Percentiles rank a stretch among this genome's conserved stretches.
phyloP scores from a whole-genome alignment of 2,329 filamentous ascomycete genomes.

The Aspergillus nomiae region DNA sequence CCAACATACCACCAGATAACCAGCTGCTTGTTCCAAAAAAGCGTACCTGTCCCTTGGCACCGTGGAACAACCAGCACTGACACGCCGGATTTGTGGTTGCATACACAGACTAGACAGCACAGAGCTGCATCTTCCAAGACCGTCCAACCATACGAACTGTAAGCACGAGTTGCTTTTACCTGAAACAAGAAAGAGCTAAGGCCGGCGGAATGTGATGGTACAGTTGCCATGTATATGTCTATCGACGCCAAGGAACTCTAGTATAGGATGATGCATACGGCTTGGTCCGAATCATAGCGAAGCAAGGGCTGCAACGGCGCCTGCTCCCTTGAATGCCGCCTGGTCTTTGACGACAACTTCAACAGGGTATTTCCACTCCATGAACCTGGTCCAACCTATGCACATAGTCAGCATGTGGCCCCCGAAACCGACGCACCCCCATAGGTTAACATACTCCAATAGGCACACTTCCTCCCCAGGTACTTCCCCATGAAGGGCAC shows the following conservation, averaged over 20 bases:
- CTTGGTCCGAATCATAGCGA: slow-evolving; percentile 32
- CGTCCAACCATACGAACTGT: not conserved
- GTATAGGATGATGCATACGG: not conserved
- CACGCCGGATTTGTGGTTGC: not conserved
- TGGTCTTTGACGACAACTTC: slow-evolving; percentile 68
- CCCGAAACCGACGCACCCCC: too few relatives aligned
- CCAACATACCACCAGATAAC: not conserved
- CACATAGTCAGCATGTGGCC: not conserved
- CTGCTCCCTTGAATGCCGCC: slow-evolving; percentile 63
- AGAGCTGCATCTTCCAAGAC: not conserved
- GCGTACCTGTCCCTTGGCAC: not conserved
- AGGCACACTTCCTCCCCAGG: slow-evolving; percentile 90
- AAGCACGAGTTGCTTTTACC: not conserved
- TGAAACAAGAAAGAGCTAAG: not conserved
- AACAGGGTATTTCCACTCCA: slow-evolving; percentile 90
- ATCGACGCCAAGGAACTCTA: not conserved
- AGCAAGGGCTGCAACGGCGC: slow-evolving; percentile 60
- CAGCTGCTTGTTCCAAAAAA: not conserved
- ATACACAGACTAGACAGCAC: not conserved
- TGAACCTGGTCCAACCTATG: slow-evolving; percentile 85
- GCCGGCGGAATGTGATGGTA: not conserved
- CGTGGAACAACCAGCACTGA: not conserved
- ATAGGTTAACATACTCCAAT: slow-evolving; percentile 70
- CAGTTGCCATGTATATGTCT: not conserved
- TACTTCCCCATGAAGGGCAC: slow-evolving; percentile 95